Conservation (phyloP, 768 basidiomycete genomes). For the Tulasnella sp. region DNA sequence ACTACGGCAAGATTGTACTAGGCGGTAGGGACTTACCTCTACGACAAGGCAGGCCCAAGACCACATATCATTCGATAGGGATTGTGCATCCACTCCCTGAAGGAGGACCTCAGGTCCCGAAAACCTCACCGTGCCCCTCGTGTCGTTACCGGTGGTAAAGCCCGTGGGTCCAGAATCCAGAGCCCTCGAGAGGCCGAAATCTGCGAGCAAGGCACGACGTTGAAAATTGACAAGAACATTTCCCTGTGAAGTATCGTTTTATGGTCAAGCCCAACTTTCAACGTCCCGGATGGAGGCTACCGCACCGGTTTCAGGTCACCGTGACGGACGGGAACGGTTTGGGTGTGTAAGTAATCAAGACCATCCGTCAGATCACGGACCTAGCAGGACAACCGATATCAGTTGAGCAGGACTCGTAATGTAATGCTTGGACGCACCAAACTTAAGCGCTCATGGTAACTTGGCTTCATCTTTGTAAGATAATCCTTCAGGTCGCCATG, state of each 20-base stretch:
- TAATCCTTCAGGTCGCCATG: neutral
- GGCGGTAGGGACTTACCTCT: neutral
- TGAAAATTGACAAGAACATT: neutral
- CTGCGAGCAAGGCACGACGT: neutral
- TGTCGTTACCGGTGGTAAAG: neutral
- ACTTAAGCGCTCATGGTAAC: neutral
- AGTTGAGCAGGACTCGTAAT: neutral
- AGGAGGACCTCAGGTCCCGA: neutral
- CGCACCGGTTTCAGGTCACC: neutral
- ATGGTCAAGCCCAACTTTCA: neutral
- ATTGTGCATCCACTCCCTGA: neutral
- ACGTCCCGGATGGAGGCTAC: neutral
- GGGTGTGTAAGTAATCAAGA: neutral
- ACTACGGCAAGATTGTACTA: neutral
- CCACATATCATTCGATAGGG: neutral
- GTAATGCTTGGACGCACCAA: neutral
- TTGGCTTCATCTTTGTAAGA: neutral
- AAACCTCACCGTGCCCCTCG: neutral
- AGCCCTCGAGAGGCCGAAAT: slow-evolving; percentile 2
- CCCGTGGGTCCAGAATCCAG: neutral
- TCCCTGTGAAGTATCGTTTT: neutral
- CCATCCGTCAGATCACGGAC: neutral
- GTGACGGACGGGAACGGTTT: neutral
- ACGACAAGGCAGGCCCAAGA: slow-evolving; percentile 6
- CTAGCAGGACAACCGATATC: neutral